Base-by-base conservation (phyloP, 2,329 filamentous ascomycete species). In the Penicillium crustosum region DNA sequence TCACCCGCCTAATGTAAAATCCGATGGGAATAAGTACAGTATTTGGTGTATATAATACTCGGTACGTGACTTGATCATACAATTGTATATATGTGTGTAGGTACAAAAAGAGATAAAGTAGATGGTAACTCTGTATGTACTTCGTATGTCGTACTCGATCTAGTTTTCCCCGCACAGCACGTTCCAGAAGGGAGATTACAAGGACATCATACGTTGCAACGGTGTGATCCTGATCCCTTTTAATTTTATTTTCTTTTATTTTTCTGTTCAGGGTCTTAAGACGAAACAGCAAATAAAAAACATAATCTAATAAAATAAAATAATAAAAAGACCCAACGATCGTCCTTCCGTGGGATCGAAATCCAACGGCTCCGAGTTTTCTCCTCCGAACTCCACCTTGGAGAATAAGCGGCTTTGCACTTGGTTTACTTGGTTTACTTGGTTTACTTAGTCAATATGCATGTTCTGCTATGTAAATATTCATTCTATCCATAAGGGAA, bases 311-410 rank as follows among this genome's bases (percentile, higher is more conserved):
- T 12, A 19, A 36, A 36, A 33, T 13, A 5, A 27, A 6, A 36
- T 35, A 23, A n/a, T n/a, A 19, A 38, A 25, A 27, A 12, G 23
- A 15, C 21, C 21, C 8, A 25, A 38, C 17, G 41, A 43, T 43
- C 41, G 23, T n/a, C 41, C 25, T 6, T 41, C 19, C 19, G 21
- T 23, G 36, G 57, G 61, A 65, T 65, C 49, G 47, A 44, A 58
- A 49, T 35, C 50, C 36, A 64, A 64, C 57, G 61, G 57, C 56
- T 59, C 65, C 65, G 65, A 67, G 64, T 64, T 66, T 67, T 66
- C 60, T 66, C 64, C 59, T 55, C 59, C 58, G 61, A 62, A 42
- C 25, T 45, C 44, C 55, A 58, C 55, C 15, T 27, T 10, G 10
- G 31, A 33, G 31, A 12, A 13, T 33, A 33, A 33, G 31, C 31